These are phyloP conservation scores for Grigorovia yakushimaensis DNA, from an alignment of 805 yeast genomes.

Conservation along the genomic window DNA sequence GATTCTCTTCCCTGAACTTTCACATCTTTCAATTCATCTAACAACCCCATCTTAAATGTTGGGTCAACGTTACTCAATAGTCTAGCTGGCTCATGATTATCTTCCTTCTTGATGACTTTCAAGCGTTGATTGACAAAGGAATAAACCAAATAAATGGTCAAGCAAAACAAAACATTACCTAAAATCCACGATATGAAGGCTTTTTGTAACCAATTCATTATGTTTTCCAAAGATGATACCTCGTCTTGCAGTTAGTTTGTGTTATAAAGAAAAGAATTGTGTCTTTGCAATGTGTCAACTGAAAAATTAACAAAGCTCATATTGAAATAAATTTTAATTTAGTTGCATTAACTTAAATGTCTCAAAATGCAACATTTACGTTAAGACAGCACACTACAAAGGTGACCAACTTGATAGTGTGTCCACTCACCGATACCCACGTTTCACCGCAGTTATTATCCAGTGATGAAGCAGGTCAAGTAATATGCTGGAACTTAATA, in stretches of 20 bases:
- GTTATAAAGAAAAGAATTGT: no score
- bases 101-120: constrained; percentile 3
- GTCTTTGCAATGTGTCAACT: no score
- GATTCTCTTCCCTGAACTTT: constrained; percentile 62
- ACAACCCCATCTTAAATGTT: constrained; percentile 46
- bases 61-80: constrained; percentile 23
- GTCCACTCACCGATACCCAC: no score
- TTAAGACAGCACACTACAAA: neutral
- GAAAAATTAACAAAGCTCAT: no score
- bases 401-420: neutral
- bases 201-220: constrained; percentile 1
- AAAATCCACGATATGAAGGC: neutral
- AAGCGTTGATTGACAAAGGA: neutral
- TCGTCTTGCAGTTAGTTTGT: no score
- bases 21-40: constrained; percentile 59
- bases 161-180: neutral
- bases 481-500: constrained; percentile 22
- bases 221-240: neutral
- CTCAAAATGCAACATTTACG: neutral
- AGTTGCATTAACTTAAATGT: no score
- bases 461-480: constrained; percentile 20
- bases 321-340: no score
- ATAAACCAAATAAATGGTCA: neutral
- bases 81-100: constrained; percentile 14
- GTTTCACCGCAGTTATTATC: constrained; percentile 16